These are phyloP conservation scores for Candida takata DNA, from an alignment of 805 yeast species.

Conservation along the genomic window DNA sequence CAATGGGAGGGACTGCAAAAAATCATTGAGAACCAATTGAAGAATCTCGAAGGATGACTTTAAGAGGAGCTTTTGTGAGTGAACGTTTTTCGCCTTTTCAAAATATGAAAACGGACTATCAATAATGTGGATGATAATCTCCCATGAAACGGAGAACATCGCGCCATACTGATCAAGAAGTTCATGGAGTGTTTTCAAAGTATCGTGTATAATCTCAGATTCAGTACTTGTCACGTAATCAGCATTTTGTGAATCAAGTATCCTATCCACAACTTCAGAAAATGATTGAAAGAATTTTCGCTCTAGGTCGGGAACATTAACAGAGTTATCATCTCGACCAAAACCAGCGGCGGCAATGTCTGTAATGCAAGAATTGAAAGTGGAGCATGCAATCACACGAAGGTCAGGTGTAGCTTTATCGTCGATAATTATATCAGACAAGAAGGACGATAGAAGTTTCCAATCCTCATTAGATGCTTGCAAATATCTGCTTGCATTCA, in stretches of 20 bases:
- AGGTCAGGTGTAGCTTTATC: constrained; percentile 36
- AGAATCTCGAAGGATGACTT: constrained; percentile 75
- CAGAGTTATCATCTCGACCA: not conserved
- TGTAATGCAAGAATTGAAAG: constrained; percentile 45
- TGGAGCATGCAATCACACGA: constrained; percentile 41
- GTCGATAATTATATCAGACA: constrained; percentile 38
- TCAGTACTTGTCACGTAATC: constrained; percentile 45
- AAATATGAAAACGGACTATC: constrained; percentile 49
- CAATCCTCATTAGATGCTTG: constrained; percentile 38
- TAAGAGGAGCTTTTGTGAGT: constrained; percentile 32
- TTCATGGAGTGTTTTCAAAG: constrained; percentile 57
- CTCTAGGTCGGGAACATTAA: constrained; percentile 31
- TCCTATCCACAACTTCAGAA: constrained; percentile 34
- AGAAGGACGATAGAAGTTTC: constrained; percentile 38
- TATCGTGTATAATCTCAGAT: constrained; percentile 57
- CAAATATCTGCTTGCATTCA: constrained; percentile 47
- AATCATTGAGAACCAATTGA: constrained; percentile 80
- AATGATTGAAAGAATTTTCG: constrained; percentile 42
- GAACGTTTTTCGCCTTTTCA: constrained; percentile 16
- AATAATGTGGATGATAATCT: constrained; percentile 52
- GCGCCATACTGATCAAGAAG: constrained; percentile 77
- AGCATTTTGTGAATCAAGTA: constrained; percentile 28
- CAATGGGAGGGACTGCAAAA: constrained; percentile 63
- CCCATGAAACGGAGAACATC: constrained; percentile 62
- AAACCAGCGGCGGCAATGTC: constrained; percentile 22